Base-by-base conservation (phyloP, 495 filamentous ascomycete species). In the Margaritispora aquatica region DNA sequence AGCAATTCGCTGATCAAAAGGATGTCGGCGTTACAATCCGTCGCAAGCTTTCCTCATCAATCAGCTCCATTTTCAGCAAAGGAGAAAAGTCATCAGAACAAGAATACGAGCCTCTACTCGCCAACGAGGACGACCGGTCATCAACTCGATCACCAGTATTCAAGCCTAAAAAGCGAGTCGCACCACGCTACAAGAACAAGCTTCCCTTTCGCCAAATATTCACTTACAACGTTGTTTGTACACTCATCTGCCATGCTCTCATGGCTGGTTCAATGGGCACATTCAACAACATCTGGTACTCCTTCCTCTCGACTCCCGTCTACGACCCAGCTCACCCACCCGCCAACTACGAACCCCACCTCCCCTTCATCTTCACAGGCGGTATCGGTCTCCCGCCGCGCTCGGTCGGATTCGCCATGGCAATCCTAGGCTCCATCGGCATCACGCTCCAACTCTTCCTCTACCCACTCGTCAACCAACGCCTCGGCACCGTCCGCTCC, bases 251-350 rank as follows among this genome's bases (percentile, higher is more conserved):
- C 1, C 85, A 87, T 69, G 86, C 80, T 47, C 78, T 91, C 61
- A 78, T 94, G 55, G 84, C 86, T 38, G 84, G 88, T 66, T 88
- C 92, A 65, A 80, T 92, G 70, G 88, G 86, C 59, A 89, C 88
- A 46, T 94, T 92, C 78, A 89, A 89, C 70, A 87, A 85, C 51
- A 79, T 93, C 48, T 93, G 88, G 88, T 87, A 88, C 60, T 79
- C 90, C 57, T 93, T 92, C 77, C 84, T 96, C 58, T 90, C 87
- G 0, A 88, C 89, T 0, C 87, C 89, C 0, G 87, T 88, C 31
- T 85, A 84, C 62, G 78, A 88, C 59, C 59, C 74, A 13, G 71
- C 73, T 36, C 69, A 77, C 57, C 70, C 77, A 7, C 58, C 58
- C 21, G 75, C 76, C 5, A 66, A 67, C 10, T 75, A 73, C 62